Base-by-base conservation (phyloP, 441 rosid genomes). In the Pelargonium australe region DNA sequence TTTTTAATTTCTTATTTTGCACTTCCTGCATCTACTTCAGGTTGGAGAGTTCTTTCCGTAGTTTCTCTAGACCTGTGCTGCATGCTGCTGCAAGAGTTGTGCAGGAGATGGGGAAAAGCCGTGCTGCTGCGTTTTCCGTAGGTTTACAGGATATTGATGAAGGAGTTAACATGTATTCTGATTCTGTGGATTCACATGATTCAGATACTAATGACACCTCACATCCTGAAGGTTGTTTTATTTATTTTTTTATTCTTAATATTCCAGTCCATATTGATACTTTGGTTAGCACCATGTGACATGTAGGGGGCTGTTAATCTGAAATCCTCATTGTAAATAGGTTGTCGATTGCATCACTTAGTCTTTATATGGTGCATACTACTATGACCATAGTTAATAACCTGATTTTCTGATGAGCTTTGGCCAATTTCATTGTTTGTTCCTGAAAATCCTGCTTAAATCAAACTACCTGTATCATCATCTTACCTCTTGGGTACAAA, bases 1-100 rank as follows among this genome's bases (percentile, higher is more conserved):
- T 76, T n/a, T 73, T 68, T 44, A 25, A 58, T 37, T 62, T 31
- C 37, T 31, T 31, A 31, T 31, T 61, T 61, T 60, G 11, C n/a
- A 60, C 34, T 60, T 60, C 63, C 51, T 7, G 71, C 8, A 1
- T 67, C 55, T 13, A 28, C 31, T 64, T 73, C 79, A 95, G 99
- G 89, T 83, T 95, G 84, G 99, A 95, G 86, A 92, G 98, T 81
- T 91, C 98, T 74, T 92, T 95, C 53, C 95, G 98, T 75, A 95
- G 94, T 86, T 95, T 95, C 84, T 95, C 99, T 70, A 88, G 99
- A 83, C 98, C 99, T 47, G 97, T 89, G 41, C 97, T 96, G 75
- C 99, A 96, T 82, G 98, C 99, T 70, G 98, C 99, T 14, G 96
- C 99, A 75, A 85, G 98, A 79, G 96, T 96, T 75, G 99, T 96